These are phyloP conservation scores for Melastoma candidum DNA, from an alignment of 441 rosid genomes.

Conservation along the genomic window DNA sequence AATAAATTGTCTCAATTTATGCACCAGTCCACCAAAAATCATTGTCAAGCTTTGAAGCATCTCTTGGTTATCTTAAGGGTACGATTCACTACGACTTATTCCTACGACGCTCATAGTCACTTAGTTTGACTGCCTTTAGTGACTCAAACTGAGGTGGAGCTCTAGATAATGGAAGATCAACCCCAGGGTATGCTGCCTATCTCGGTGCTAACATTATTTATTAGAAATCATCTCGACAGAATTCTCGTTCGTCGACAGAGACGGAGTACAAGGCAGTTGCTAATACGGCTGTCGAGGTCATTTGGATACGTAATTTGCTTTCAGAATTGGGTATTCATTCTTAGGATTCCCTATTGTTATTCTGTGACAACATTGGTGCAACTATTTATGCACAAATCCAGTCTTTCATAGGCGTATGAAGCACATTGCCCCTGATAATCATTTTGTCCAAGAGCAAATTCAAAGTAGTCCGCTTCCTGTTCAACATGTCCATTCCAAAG, in stretches of 20 bases:
- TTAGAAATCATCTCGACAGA: neutral
- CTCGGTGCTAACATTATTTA: neutral
- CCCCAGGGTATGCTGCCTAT: neutral
- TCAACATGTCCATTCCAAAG: neutral
- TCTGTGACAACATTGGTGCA: neutral
- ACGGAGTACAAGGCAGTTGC: neutral
- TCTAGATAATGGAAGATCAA: neutral
- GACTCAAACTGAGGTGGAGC: neutral
- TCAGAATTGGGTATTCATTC: neutral
- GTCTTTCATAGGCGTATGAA: conserved; percentile 1
- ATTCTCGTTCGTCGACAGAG: neutral
- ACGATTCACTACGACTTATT: neutral
- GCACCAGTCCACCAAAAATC: neutral
- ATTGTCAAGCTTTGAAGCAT: neutral
- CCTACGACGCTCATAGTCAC: too few relatives aligned
- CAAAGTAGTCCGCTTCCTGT: neutral
- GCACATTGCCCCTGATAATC: neutral
- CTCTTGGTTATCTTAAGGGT: neutral
- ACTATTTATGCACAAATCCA: neutral
- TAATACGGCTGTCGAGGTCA: neutral
- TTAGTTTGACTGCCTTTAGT: too few relatives aligned
- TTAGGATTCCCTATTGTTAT: neutral
- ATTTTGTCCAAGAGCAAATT: neutral
- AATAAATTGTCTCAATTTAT: neutral
- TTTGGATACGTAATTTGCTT: neutral